Percentiles rank a stretch among this genome's conserved stretches.
phyloP scores from a whole-genome alignment of 257 asterid genomes.

The Dorcoceras hygrometricum region DNA sequence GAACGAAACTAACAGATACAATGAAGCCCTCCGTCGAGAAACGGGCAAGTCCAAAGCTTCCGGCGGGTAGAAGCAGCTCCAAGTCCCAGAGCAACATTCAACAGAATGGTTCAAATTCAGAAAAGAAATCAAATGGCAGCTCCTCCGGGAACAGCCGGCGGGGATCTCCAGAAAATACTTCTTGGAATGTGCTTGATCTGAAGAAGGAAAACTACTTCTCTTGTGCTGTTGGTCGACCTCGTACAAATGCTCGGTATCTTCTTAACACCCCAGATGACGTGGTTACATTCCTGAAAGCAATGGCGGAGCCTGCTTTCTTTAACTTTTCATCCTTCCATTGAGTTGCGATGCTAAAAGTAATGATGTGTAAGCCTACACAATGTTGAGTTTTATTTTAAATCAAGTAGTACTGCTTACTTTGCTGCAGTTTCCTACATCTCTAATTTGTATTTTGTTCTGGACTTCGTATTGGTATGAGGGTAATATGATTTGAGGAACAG shows the following conservation, averaged over 20 bases:
- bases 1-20: slow-evolving; percentile 48
- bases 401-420: background rate
- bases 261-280: slow-evolving; percentile 63
- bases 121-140: slow-evolving; percentile 35
- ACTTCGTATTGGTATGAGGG: no score
- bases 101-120: slow-evolving; percentile 25
- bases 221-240: slow-evolving; percentile 77
- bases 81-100: slow-evolving; percentile 40
- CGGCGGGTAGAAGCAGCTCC: slow-evolving; percentile 40
- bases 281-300: slow-evolving; percentile 55
- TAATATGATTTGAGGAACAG: no score
- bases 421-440: background rate
- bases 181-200: slow-evolving; percentile 88
- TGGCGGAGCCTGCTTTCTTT: slow-evolving; percentile 40
- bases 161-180: slow-evolving; percentile 39
- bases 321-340: slow-evolving; percentile 14
- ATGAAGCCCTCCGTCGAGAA: slow-evolving; percentile 39
- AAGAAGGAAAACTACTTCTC: slow-evolving; percentile 94
- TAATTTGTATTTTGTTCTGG: background rate
- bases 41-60: slow-evolving; percentile 38
- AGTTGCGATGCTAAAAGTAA: slow-evolving; percentile 4
- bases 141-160: slow-evolving; percentile 34
- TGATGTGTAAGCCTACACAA: background rate
- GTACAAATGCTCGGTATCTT: slow-evolving; percentile 79
- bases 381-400: background rate